Percentiles rank a stretch among this genome's conserved stretches.
phyloP scores from a whole-genome alignment of 1,284 basidiomycete species.

The Grifola frondosa region DNA sequence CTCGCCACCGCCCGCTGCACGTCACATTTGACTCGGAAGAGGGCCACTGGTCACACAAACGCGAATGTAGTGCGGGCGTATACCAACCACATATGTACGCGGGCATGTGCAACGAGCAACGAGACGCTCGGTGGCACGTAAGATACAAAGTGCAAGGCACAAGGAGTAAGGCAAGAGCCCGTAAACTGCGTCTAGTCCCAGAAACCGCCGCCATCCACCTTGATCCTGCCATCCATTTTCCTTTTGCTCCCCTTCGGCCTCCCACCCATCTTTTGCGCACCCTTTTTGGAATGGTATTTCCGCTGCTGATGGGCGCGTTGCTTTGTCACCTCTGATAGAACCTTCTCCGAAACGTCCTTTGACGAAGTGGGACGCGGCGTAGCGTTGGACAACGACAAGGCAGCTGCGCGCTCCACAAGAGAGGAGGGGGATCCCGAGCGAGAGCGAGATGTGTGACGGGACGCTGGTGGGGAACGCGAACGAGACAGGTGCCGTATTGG shows the following conservation, averaged over 20 bases:
- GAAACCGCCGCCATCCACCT: conserved; percentile 57
- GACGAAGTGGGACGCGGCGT: conserved; percentile 5
- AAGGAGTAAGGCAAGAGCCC: too few relatives aligned
- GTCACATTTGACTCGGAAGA: too few relatives aligned
- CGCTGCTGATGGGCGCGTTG: conserved; percentile 61
- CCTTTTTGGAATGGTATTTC: conserved; percentile 74
- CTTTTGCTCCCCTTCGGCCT: conserved; percentile 82
- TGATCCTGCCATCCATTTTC: conserved; percentile 71
- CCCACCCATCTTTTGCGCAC: conserved; percentile 57
- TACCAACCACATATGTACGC: too few relatives aligned
- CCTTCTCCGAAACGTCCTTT: conserved; percentile 50
- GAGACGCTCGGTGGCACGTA: too few relatives aligned
- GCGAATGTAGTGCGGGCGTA: too few relatives aligned
- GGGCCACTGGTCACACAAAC: too few relatives aligned
- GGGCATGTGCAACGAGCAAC: too few relatives aligned
- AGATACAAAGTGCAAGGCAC: too few relatives aligned
- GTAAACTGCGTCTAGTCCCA: conserved; percentile 55
- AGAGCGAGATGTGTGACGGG: conserved; percentile 18
- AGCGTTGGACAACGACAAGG: conserved; percentile 17
- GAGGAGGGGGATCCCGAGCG: conserved; percentile 21
- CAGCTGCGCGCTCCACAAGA: conserved; percentile 23
- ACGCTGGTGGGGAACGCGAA: conserved; percentile 23
- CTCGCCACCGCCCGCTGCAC: too few relatives aligned
- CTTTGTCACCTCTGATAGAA: conserved; percentile 64
- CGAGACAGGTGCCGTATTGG: too few relatives aligned